Evolutionary conservation across 306 rosid genomes (phyloP).

Genomic region (Castanea crenata): DNA sequence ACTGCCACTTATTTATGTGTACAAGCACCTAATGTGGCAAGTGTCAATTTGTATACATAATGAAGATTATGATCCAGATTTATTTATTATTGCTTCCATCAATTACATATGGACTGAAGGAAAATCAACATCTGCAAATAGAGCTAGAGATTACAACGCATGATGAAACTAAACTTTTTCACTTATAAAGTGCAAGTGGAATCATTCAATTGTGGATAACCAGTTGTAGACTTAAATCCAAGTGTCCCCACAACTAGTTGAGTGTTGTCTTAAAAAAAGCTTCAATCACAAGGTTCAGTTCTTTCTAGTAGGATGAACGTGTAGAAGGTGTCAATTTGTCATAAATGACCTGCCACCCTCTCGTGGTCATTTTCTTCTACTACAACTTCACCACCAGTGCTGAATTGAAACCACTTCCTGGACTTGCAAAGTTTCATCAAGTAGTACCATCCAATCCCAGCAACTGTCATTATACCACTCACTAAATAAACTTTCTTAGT

Average conservation of each 20-base stretch:
- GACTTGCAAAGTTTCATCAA: conserved; percentile 34
- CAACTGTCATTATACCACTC: conserved; percentile 38
- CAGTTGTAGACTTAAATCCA: not conserved
- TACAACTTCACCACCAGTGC: not conserved
- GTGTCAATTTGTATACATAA: too few relatives aligned
- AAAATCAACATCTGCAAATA: not conserved
- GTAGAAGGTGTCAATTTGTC: not conserved
- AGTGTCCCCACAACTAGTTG: too few relatives aligned
- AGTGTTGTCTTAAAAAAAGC: too few relatives aligned
- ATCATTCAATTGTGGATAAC: not conserved
- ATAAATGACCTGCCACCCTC: not conserved
- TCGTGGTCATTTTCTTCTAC: not conserved
- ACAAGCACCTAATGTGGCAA: too few relatives aligned
- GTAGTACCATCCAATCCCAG: conserved; percentile 44
- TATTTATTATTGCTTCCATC: too few relatives aligned
- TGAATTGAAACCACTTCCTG: conserved; percentile 7
- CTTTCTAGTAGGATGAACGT: too few relatives aligned
- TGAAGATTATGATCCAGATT: too few relatives aligned
- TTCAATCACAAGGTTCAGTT: too few relatives aligned
- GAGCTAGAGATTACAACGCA: not conserved
- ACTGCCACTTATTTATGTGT: too few relatives aligned
- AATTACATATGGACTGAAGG: too few relatives aligned
- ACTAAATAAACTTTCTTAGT: conserved; percentile 43
- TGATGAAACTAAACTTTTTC: too few relatives aligned
- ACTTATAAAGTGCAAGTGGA: not conserved